Base-by-base conservation (phyloP, 2,329 filamentous ascomycete genomes). In the Dothistroma septosporum region DNA sequence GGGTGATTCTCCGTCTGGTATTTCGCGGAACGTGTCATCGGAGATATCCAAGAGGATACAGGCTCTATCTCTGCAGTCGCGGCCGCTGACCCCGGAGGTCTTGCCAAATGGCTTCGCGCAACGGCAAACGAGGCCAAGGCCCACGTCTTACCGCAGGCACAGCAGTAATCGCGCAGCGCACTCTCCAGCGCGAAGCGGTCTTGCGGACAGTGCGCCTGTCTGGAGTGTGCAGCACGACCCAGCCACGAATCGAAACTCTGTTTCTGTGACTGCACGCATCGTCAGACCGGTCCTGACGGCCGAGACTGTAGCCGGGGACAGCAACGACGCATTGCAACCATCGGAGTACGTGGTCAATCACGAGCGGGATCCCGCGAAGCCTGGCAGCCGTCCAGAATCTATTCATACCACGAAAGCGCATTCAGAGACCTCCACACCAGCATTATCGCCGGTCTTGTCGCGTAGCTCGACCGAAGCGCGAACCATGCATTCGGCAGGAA, bases 1-100 rank as follows among this genome's bases (percentile, higher is more conserved):
- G 50, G 44, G 90, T 44, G 64, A 69, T 49, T 22, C 61, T 14
- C 28, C 54, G 10, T 53, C 61, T 24, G 64, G 61, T 7, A 55
- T 66, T 73, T 95, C 92, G 73, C 82, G 87, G 66, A 94, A 90
- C 69, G 84, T 97, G 24, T 92, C 91, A 8, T 92, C 90, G 9
- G 92, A 91, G 67, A 97, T 99, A 62, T 95, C 93, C 2, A 91
- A 93, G 74, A 88, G 94, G 47, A 97, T 97, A 74, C 95, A 96
- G 75, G 92, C 92, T 7, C 80, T 99, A 57, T 90, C 96, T 12
- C 53, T 63, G 19, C 61, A 62, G 24, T 54, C 58, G n/a, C 53
- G 63, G 11, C 60, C 65, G 3, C 44, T 66, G 24, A 61, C 64
- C 7, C 61, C 63, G n/a, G 64, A 64, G 14, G 58, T 53, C 8